phyloP scores from a whole-genome alignment of 1,284 basidiomycete species.

The Apiotrichum laibachii region DNA sequence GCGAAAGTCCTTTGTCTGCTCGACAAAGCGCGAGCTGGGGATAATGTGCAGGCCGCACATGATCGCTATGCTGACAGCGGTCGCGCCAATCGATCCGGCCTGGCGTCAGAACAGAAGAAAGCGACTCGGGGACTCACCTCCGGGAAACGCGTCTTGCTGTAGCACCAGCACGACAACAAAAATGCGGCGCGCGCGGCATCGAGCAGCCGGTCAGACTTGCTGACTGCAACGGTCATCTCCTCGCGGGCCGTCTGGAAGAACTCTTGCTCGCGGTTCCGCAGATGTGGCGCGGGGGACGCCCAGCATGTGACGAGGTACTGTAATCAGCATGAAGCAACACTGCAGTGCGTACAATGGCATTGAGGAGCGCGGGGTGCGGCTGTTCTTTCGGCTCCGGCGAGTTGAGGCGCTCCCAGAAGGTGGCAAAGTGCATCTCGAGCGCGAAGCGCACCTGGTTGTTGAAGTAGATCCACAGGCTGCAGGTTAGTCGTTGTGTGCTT shows the following conservation, averaged over 20 bases:
- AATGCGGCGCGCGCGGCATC: slow-evolving; percentile 16
- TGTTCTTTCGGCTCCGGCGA: slow-evolving; percentile 13
- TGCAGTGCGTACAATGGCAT: slow-evolving; percentile 23
- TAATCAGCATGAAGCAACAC: neutral
- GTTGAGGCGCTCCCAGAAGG: slow-evolving; percentile 18
- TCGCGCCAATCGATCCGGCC: neutral
- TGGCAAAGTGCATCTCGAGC: slow-evolving; percentile 24
- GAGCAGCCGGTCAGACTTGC: slow-evolving; percentile 5
- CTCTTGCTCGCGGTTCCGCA: slow-evolving; percentile 6
- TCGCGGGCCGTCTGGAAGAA: slow-evolving; percentile 14
- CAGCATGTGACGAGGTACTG: slow-evolving; percentile 20
- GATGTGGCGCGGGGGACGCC: slow-evolving; percentile 12
- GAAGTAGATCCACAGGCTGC: slow-evolving; percentile 26
- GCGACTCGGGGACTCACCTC: neutral
- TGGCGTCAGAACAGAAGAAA: neutral
- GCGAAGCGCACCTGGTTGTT: slow-evolving; percentile 23
- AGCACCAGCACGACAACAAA: slow-evolving; percentile 13
- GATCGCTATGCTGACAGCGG: slow-evolving; percentile 9
- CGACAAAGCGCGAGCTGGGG: slow-evolving; percentile 7
- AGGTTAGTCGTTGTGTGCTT: neutral
- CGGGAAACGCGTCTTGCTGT: neutral
- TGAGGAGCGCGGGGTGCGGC: slow-evolving; percentile 26
- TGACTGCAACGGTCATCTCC: slow-evolving; percentile 9
- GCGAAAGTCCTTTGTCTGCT: neutral
- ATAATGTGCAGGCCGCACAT: slow-evolving; percentile 16